phyloP scores from a whole-genome alignment of 2,329 filamentous ascomycete genomes.

The Colletotrichum tropicicola region DNA sequence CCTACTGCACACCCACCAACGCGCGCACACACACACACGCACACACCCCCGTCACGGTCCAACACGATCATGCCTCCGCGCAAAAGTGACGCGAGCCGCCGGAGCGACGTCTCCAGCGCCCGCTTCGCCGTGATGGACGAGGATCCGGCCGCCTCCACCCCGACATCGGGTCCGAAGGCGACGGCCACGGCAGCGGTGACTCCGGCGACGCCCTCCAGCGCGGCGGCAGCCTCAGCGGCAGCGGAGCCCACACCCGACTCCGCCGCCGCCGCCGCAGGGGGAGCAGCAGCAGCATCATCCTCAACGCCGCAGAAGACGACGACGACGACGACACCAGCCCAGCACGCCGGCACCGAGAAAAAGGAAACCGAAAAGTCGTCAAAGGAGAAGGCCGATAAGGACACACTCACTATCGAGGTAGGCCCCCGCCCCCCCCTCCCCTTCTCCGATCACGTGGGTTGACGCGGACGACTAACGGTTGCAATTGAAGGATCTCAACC shows the following conservation, averaged over 20 bases:
- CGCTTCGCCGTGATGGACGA: conserved; percentile 56
- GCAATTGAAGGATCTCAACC: conserved; percentile 70
- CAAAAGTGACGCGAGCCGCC: conserved; percentile 59
- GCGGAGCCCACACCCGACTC: conserved; percentile 1
- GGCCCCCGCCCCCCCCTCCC: too few species aligned
- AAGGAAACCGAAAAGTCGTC: conserved; percentile 38
- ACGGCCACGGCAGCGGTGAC: conserved; percentile 33
- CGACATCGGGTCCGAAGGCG: conserved; percentile 9
- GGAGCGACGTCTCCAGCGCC: conserved; percentile 56
- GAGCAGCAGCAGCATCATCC: conserved; percentile 27
- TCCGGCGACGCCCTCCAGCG: conserved; percentile 34
- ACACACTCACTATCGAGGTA: conserved; percentile 64
- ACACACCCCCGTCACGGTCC: background rate
- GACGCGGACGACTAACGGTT: background rate
- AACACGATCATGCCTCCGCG: conserved; percentile 59
- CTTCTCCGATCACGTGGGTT: background rate
- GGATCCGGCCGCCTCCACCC: conserved; percentile 34
- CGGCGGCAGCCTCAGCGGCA: background rate
- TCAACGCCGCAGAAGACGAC: conserved; percentile 11
- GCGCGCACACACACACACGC: background rate
- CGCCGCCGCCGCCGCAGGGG: too few species aligned
- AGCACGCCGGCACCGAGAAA: conserved; percentile 24
- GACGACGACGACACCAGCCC: background rate
- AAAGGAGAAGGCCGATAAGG: conserved; percentile 42
- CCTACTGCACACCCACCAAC: background rate